These are phyloP conservation scores for Pseudozyma sp. DNA, from an alignment of 1,284 basidiomycete genomes.

Conservation along the genomic window DNA sequence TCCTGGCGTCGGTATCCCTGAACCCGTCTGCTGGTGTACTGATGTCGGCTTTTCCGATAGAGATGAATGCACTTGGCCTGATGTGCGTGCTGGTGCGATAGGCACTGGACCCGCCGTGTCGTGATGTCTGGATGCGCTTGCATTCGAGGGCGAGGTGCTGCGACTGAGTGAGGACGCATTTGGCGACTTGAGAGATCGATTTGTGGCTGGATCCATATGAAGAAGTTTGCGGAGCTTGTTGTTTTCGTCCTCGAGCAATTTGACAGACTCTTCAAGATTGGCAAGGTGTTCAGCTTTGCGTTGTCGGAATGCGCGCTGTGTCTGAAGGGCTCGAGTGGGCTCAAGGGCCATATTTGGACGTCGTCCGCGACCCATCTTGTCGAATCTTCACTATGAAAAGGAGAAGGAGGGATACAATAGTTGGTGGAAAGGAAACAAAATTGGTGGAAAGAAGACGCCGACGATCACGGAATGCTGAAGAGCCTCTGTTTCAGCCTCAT, in stretches of 20 bases:
- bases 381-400: not conserved
- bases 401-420: not conserved
- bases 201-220: slow-evolving; percentile 3
- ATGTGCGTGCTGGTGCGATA: too few species aligned
- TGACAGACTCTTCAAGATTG: slow-evolving; percentile 33
- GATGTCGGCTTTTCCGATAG: not conserved
- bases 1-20: not conserved
- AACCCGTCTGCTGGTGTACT: not conserved
- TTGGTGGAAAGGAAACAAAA: not conserved
- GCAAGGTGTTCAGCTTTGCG: slow-evolving; percentile 53
- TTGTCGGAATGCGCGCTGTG: slow-evolving; percentile 53
- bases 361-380: slow-evolving; percentile 48
- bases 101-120: too few species aligned
- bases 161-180: not conserved
- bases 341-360: slow-evolving; percentile 51
- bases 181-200: not conserved
- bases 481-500: not conserved
- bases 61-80: not conserved
- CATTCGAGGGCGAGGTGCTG: not conserved
- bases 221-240: slow-evolving; percentile 21
- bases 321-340: slow-evolving; percentile 51
- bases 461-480: not conserved
- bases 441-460: not conserved
- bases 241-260: slow-evolving; percentile 36
- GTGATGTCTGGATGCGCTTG: too few species aligned